Percentiles rank a stretch among this genome's conserved stretches.
Conservation (phyloP, 768 basidiomycete genomes). For the Paxillus involutus region DNA sequence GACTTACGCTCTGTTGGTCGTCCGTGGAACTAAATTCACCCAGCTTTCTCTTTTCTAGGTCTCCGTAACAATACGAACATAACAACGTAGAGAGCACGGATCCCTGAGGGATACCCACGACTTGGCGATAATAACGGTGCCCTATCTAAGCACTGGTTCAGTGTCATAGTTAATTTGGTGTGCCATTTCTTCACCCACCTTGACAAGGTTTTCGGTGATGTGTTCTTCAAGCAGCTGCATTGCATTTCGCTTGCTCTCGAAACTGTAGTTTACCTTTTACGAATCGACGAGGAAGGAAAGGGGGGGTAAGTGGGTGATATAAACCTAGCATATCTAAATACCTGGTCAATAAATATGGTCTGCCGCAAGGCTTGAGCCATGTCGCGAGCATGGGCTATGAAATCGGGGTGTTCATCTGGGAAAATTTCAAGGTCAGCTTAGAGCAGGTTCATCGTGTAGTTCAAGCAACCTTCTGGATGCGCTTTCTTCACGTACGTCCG, state of each 20-base stretch:
- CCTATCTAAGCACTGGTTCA: constrained; percentile 59
- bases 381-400: constrained; percentile 65
- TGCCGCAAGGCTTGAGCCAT: constrained; percentile 68
- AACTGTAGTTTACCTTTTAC: constrained; percentile 51
- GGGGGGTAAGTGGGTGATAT: background rate
- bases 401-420: constrained; percentile 75
- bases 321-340: constrained; percentile 21
- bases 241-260: constrained; percentile 54
- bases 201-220: constrained; percentile 90
- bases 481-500: constrained; percentile 62
- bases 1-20: constrained; percentile 62
- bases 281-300: background rate
- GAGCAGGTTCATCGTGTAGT: background rate
- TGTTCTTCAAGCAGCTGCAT: constrained; percentile 83
- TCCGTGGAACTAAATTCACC: constrained; percentile 46
- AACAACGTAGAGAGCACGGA: constrained; percentile 93
- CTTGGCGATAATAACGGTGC: constrained; percentile 77
- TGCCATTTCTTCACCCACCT: constrained; percentile 42
- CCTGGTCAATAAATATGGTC: constrained; percentile 86
- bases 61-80: constrained; percentile 93
- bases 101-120: constrained; percentile 96
- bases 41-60: constrained; percentile 66
- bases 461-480: constrained; percentile 56
- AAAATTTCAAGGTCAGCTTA: background rate
- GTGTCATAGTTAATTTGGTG: background rate